Evolutionary conservation across 2,329 filamentous ascomycete genomes (phyloP).

Genomic region (Mycogone perniciosa): DNA sequence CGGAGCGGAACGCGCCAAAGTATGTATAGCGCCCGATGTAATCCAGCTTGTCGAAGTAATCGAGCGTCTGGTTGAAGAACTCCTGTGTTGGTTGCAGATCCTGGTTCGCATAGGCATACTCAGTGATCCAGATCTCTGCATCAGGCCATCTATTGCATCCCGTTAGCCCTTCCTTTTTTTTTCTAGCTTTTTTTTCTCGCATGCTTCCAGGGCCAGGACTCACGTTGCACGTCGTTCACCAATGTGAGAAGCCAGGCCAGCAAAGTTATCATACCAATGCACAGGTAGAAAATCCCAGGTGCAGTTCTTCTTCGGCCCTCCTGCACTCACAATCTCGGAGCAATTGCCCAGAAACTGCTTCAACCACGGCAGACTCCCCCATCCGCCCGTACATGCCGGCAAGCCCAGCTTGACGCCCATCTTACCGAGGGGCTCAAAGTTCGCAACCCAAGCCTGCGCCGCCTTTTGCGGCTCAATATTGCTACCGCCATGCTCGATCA

Average conservation of each 20-base stretch:
- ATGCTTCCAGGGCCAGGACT: slow-evolving; percentile 4
- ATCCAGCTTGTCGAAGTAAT: slow-evolving; percentile 54
- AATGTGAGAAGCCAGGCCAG: slow-evolving; percentile 60
- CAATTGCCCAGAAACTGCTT: slow-evolving; percentile 58
- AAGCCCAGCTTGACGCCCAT: slow-evolving; percentile 62
- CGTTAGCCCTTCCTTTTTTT: not conserved
- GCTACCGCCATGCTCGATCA: slow-evolving; percentile 51
- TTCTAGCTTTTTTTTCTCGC: not conserved
- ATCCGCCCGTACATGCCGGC: slow-evolving; percentile 61
- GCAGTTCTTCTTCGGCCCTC: slow-evolving; percentile 41
- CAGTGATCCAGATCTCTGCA: slow-evolving; percentile 68
- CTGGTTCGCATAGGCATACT: slow-evolving; percentile 60
- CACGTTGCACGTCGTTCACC: slow-evolving; percentile 41
- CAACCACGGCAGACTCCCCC: slow-evolving; percentile 59
- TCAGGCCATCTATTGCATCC: slow-evolving; percentile 46
- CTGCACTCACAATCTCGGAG: slow-evolving; percentile 47
- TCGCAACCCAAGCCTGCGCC: slow-evolving; percentile 61
- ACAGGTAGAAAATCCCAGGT: slow-evolving; percentile 58
- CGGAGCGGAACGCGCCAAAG: slow-evolving; percentile 67
- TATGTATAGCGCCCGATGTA: slow-evolving; percentile 65
- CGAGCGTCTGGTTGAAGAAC: slow-evolving; percentile 61
- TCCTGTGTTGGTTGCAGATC: slow-evolving; percentile 50
- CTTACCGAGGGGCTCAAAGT: slow-evolving; percentile 62
- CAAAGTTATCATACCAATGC: slow-evolving; percentile 65
- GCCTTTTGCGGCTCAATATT: slow-evolving; percentile 53